Percentiles rank a stretch among this genome's conserved stretches.
These are phyloP conservation scores for Aspergillus ostianus DNA, from an alignment of 495 filamentous ascomycete genomes.

Conservation along the genomic window DNA sequence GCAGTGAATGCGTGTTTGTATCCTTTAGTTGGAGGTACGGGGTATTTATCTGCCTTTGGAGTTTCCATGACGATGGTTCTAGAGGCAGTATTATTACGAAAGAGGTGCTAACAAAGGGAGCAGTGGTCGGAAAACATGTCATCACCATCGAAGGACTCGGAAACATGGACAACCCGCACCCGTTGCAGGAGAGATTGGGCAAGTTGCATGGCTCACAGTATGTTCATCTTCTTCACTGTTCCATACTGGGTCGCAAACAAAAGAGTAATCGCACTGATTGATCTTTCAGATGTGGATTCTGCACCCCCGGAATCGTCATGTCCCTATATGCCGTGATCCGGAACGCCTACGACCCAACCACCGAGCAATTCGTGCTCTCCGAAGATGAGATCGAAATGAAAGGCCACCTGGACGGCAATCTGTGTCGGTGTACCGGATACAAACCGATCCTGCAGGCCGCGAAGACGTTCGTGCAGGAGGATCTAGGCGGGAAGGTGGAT, in stretches of 20 bases:
- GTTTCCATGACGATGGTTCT: too few species aligned
- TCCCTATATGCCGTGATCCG: constrained; percentile 64
- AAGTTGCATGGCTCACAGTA: constrained; percentile 67
- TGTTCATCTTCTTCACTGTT: constrained; percentile 23
- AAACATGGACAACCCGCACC: constrained; percentile 79
- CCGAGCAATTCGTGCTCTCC: constrained; percentile 27
- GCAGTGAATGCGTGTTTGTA: constrained; percentile 92
- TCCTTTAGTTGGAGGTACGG: constrained; percentile 66
- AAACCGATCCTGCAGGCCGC: constrained; percentile 91
- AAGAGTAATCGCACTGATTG: too few species aligned
- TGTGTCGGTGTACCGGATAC: constrained; percentile 96
- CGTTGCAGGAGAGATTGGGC: constrained; percentile 86
- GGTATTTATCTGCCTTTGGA: too few species aligned
- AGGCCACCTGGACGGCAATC: constrained; percentile 77
- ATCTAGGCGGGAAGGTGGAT: constrained; percentile 34
- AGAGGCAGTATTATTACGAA: too few species aligned
- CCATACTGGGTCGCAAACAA: too few species aligned
- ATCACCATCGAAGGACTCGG: constrained; percentile 99
- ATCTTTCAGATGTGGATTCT: constrained; percentile 85
- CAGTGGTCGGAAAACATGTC: constrained; percentile 92
- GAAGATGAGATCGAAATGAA: constrained; percentile 81
- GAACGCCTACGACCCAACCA: constrained; percentile 62
- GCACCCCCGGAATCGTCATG: constrained; percentile 98
- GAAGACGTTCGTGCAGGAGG: constrained; percentile 52
- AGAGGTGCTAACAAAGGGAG: neutral